Evolutionary conservation across 225 moss, liverwort and hornwort species (phyloP), one percentile per base, ranked within the genome.

Genomic region (Neckera pumila): DNA sequence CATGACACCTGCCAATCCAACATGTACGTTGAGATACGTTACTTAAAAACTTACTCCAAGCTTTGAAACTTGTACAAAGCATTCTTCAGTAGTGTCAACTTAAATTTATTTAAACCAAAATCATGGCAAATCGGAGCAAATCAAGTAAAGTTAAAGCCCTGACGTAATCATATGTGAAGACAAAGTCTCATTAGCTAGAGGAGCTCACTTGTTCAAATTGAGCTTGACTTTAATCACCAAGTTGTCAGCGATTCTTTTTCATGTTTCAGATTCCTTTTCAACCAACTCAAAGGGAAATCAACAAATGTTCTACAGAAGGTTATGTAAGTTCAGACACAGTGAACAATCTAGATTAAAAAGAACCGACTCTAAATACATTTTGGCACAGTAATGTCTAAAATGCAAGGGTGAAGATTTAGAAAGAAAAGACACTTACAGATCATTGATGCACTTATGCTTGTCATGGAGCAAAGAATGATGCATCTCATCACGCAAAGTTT

Each of bases 381-480:
- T 27, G 26, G 51, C 51, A 79, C 22, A 79, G 22, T 43, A n/a
- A 14, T 74, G 28, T 63, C 79, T 26, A 58, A 58, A 79, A 79
- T 58, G 1, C 27, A n/a, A 79, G 40, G 58, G 40, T 79, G 58
- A 58, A 56, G 11, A 57, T 38, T 79, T 38, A 27, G 38, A 17
- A 38, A 58, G 78, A 76, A 64, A 27, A 79, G 28, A 61, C 64
- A 87, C 93, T 89, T 90, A 95, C 96, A 96, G 84, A 83, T 99
- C 95, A 86, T 97, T 99, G 73, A 99, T 94, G 91, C 97, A 99
- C 87, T 97, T 96, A 47, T 94, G 95, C 84, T 99, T 96, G 92
- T 96, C 97, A 83, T 97, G 97, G 30, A 93, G 93, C 92, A 97
- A 88, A 87, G 98, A 95, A 85, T 94, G 94, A 85, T 94, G 95